Evolutionary conservation across 2,329 filamentous ascomycete species (phyloP), one percentile per base, ranked within the genome.

Genomic region (Lasiodiplodia theobromae): DNA sequence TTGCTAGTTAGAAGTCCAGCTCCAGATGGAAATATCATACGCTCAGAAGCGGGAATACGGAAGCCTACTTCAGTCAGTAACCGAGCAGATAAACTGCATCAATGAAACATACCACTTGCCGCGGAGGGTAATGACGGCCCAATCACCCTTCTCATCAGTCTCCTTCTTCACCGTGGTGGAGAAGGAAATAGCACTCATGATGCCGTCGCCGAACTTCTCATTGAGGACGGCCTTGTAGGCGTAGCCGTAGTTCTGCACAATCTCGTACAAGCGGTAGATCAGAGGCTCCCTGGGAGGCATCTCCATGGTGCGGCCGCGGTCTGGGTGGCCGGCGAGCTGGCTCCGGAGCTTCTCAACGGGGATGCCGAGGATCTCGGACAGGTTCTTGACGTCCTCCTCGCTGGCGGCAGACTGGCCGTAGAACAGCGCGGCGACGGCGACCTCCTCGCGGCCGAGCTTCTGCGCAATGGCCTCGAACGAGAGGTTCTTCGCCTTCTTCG

Each of bases 191-290:
- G 94, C 95, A 77, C 93, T 97, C 95, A 98, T 97, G 77, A 98
- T 98, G 1, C 95, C 95, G 69, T 86, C 84, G 8, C 84, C 84
- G 74, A 86, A 86, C 85, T 97, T 97, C 86, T 98, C 95, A 74
- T 98, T 97, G 80, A 97, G 79, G 4, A 98, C 88, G 0, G 94
- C 94, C 86, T 97, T 97, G 82, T 96, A 97, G 0, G 94, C 92
- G 79, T 97, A 96, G 1, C 95, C 95, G 76, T 97, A 97, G 80
- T 97, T 98, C 83, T 97, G 94, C 71, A 98, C 91, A 77, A 97
- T 92, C 85, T 98, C 95, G 79, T 93, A 97, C 69, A 97, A 80
- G 2, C 95, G 86, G 80, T 98, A 98, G 77, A 97, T 94, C 73
- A 96, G 81, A 4, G 93, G 93, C 78, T 97, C 93, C 69, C 88